Conservation (phyloP, 306 rosid genomes). For the Crataegus laevigata region DNA sequence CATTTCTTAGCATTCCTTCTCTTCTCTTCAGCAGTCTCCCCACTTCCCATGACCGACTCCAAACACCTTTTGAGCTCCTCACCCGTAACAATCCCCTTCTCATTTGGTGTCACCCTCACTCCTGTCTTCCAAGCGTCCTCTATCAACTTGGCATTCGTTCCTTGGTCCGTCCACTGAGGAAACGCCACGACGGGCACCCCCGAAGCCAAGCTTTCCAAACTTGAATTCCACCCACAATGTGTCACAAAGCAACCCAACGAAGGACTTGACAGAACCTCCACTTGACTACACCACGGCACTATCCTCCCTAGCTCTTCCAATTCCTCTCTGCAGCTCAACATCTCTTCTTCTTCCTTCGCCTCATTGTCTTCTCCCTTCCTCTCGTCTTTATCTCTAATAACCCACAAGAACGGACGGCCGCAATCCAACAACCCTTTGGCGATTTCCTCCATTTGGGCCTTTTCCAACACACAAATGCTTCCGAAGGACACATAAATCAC, state of each 20-base stretch:
- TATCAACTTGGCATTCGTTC: conserved; percentile 26
- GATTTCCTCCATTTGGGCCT: conserved; percentile 22
- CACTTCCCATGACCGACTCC: conserved; percentile 24
- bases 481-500: conserved; percentile 33
- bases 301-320: conserved; percentile 21
- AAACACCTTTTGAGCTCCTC: conserved; percentile 27
- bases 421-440: conserved; percentile 10
- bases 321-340: conserved; percentile 3
- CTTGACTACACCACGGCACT: conserved; percentile 28
- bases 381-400: not conserved
- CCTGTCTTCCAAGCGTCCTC: conserved; percentile 31
- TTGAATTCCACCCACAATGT: conserved; percentile 39
- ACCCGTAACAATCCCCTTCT: conserved; percentile 10
- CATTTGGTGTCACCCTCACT: conserved; percentile 11
- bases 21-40: conserved; percentile 5
- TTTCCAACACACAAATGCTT: not conserved
- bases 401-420: conserved; percentile 30
- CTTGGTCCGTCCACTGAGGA: conserved; percentile 24
- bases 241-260: conserved; percentile 28
- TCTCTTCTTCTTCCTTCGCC: not conserved
- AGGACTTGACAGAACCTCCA: conserved; percentile 17
- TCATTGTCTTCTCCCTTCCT: not conserved
- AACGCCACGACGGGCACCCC: conserved; percentile 27
- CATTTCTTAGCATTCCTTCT: conserved; percentile 19
- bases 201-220: conserved; percentile 15